phyloP scores from a whole-genome alignment of 2,329 filamentous ascomycete genomes.

The Botrytis medusae region DNA sequence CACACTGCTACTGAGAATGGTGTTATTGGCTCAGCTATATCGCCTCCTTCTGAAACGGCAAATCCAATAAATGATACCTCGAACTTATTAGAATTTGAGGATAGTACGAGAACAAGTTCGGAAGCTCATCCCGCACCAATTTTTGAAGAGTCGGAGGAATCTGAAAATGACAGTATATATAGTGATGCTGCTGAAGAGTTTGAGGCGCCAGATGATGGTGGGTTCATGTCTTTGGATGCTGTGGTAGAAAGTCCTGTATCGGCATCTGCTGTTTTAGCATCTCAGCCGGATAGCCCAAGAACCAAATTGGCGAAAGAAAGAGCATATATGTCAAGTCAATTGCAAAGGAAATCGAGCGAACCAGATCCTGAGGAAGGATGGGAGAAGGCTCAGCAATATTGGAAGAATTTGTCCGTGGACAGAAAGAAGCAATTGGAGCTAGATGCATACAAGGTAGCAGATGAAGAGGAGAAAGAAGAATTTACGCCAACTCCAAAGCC shows the following conservation, averaged over 20 bases:
- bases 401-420: conserved; percentile 63
- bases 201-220: conserved; percentile 56
- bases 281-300: conserved; percentile 36
- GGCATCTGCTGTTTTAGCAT: conserved; percentile 31
- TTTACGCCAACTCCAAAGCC: conserved; percentile 38
- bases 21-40: conserved; percentile 27
- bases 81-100: conserved; percentile 24
- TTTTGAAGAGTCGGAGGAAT: conserved; percentile 42
- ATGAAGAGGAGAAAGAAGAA: conserved; percentile 47
- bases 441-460: conserved; percentile 49
- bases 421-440: conserved; percentile 60
- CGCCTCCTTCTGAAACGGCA: conserved; percentile 20
- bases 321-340: conserved; percentile 29
- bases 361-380: conserved; percentile 45
- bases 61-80: conserved; percentile 13
- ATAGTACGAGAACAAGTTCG: conserved; percentile 42
- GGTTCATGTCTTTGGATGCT: conserved; percentile 72
- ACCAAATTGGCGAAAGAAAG: conserved; percentile 31
- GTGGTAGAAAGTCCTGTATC: conserved; percentile 60
- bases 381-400: conserved; percentile 68
- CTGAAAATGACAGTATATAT: conserved; percentile 61
- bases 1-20: conserved; percentile 23
- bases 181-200: conserved; percentile 77
- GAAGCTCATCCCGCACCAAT: conserved; percentile 38
- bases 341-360: conserved; percentile 30